Conservation (phyloP, 2,329 filamentous ascomycete genomes). For the Neonectria punicea region DNA sequence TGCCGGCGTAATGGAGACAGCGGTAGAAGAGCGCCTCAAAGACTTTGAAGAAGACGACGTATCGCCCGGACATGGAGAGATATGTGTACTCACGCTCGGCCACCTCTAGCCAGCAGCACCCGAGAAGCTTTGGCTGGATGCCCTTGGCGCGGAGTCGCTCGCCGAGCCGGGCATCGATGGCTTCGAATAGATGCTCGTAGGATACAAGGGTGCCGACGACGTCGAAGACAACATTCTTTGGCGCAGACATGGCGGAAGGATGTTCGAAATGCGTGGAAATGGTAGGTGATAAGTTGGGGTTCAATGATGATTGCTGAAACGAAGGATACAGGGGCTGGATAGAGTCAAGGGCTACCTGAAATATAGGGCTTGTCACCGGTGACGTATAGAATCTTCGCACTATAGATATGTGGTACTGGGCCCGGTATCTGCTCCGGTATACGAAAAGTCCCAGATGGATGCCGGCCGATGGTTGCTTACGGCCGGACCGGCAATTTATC, state of each 20-base stretch:
- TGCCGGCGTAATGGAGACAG: conserved; percentile 22
- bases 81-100: conserved; percentile 24
- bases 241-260: background rate
- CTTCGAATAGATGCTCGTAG: conserved; percentile 26
- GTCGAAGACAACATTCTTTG: conserved; percentile 34
- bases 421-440: conserved; percentile 4
- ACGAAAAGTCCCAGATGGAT: background rate
- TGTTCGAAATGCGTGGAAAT: background rate
- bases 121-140: conserved; percentile 19
- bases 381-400: background rate
- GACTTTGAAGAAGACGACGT: conserved; percentile 23
- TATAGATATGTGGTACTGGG: background rate
- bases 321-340: background rate
- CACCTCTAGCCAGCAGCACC: conserved; percentile 22
- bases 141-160: conserved; percentile 15
- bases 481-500: conserved; percentile 9
- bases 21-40: conserved; percentile 22
- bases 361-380: conserved; percentile 1
- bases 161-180: conserved; percentile 14
- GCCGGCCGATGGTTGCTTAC: background rate
- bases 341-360: background rate
- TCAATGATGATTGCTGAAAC: background rate
- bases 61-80: conserved; percentile 23
- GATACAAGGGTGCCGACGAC: conserved; percentile 30
- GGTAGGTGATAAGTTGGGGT: background rate